These are phyloP conservation scores for Podospora conica DNA, from an alignment of 495 filamentous ascomycete genomes.

Conservation along the genomic window DNA sequence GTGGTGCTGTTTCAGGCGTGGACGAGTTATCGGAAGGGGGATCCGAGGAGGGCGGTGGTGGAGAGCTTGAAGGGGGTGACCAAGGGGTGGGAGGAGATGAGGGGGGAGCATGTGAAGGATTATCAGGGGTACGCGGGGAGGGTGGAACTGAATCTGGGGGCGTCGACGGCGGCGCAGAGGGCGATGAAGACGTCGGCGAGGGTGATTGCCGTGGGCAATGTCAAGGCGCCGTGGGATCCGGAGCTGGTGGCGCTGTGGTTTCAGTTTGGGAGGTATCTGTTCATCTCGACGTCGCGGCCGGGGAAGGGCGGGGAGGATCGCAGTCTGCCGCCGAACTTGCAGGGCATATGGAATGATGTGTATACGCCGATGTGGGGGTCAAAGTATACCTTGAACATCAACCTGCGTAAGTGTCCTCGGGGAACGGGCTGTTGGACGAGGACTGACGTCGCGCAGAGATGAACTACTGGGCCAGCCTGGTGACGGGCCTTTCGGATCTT, in stretches of 20 bases:
- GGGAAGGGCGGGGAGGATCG: background rate
- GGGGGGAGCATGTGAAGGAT: background rate
- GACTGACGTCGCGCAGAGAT: background rate
- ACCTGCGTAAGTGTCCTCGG: background rate
- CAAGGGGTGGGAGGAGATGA: background rate
- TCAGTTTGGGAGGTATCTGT: background rate
- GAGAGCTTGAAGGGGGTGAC: background rate
- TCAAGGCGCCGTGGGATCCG: background rate
- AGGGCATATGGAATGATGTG: constrained; percentile 4
- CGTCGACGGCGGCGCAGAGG: background rate
- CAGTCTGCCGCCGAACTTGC: constrained; percentile 6
- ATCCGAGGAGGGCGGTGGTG: background rate
- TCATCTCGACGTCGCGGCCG: constrained; percentile 2
- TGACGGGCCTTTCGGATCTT: constrained; percentile 1
- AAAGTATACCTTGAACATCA: constrained; percentile 7
- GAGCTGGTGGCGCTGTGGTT: background rate
- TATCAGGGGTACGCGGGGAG: background rate
- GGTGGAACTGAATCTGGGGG: background rate
- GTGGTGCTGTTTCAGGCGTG: background rate
- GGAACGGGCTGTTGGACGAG: too few relatives aligned
- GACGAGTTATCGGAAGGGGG: background rate
- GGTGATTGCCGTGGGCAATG: background rate
- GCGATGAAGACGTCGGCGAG: constrained; percentile 1
- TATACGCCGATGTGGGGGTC: constrained; percentile 6
- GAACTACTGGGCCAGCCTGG: constrained; percentile 7